These are phyloP conservation scores for Gentiana dahurica DNA, from an alignment of 257 asterid species.

Conservation along the genomic window DNA sequence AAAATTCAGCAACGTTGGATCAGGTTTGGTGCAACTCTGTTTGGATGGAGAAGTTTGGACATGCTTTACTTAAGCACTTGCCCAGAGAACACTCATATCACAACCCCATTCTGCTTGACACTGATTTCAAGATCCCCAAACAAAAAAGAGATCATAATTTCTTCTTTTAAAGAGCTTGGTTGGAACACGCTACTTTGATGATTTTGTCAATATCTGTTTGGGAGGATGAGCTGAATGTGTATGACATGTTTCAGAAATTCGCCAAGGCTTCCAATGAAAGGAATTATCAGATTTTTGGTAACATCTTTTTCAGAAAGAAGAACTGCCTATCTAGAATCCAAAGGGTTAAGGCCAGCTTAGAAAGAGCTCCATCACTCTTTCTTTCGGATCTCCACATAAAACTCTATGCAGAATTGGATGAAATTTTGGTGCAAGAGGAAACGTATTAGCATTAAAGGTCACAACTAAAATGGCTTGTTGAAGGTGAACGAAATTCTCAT, in stretches of 20 bases:
- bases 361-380: not conserved
- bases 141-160: not conserved
- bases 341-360: not conserved
- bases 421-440: not conserved
- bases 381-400: not conserved
- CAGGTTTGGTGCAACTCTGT: not conserved
- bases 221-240: not conserved
- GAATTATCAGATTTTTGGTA: not conserved
- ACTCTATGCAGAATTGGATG: not conserved
- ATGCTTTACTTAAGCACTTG: not conserved
- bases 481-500: not conserved
- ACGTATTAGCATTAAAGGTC: not conserved
- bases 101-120: not conserved
- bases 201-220: not conserved
- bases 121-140: not conserved
- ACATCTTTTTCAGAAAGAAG: not conserved
- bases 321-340: not conserved
- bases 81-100: not conserved
- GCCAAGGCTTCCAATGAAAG: not conserved
- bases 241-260: not conserved
- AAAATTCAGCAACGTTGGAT: not conserved
- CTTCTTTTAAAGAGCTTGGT: not conserved
- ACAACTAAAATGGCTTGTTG: not conserved
- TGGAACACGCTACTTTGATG: not conserved
- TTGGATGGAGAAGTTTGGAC: not conserved